Evolutionary conservation across 345 rosid genomes (phyloP).

Genomic region (Eucalyptus erythrocorys): DNA sequence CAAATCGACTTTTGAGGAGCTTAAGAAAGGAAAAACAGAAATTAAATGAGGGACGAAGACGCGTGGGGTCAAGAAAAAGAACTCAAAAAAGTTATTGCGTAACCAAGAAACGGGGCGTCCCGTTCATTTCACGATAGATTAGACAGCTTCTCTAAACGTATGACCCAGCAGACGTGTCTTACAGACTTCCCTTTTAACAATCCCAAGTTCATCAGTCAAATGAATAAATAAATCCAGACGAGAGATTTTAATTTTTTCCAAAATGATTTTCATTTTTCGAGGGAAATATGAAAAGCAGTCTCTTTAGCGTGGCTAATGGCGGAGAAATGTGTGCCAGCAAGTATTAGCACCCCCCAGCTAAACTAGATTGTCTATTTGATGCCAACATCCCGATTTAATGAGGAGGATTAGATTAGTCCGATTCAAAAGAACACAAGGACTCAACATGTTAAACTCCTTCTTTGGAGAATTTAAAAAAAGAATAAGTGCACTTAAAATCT

Average conservation of each 20-base stretch:
- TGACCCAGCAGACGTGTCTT: neutral
- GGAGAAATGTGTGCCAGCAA: neutral
- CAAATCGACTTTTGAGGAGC: no score
- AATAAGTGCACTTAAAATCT: accelerated
- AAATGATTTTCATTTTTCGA: no score
- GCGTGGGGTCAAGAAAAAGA: neutral
- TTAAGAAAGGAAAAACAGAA: no score
- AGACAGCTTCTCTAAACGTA: neutral
- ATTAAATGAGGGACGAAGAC: neutral
- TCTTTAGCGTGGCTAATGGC: neutral
- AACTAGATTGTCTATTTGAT: no score
- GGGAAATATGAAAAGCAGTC: neutral
- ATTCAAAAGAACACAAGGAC: no score
- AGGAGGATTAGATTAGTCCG: neutral
- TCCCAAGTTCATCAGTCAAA: neutral
- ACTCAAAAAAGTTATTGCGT: neutral
- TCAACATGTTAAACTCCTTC: no score
- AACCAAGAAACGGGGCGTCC: neutral
- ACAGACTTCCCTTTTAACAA: neutral
- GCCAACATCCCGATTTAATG: neutral
- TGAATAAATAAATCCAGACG: neutral
- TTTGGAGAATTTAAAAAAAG: neutral
- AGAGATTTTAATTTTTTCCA: neutral
- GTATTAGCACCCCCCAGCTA: neutral
- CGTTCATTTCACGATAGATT: neutral